Evolutionary conservation across 2,329 filamentous ascomycete genomes (phyloP).

Genomic region (Penicillium sp.): DNA sequence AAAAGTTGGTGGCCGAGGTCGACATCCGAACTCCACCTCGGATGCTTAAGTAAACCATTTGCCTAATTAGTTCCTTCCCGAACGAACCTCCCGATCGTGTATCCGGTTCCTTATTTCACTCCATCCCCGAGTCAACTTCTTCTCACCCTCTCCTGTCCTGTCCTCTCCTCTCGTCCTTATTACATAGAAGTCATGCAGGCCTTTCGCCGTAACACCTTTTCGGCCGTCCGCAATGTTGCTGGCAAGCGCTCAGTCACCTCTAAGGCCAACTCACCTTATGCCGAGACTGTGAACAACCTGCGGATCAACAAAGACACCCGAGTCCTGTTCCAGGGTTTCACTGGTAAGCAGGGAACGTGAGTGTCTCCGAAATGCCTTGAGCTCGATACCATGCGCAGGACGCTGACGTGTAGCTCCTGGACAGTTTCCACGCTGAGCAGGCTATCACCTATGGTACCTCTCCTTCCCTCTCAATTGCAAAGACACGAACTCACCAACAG

Average conservation of each 20-base stretch:
- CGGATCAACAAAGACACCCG: conserved; percentile 90
- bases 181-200: conserved; percentile 65
- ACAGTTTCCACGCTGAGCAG: conserved; percentile 92
- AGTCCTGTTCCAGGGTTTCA: conserved; percentile 96
- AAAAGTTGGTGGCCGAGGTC: conserved; percentile 24
- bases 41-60: conserved; percentile 37
- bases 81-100: conserved; percentile 29
- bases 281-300: conserved; percentile 74
- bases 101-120: conserved; percentile 25
- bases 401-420: conserved; percentile 16
- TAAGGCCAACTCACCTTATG: conserved; percentile 64
- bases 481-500: conserved; percentile 21
- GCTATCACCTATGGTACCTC: conserved; percentile 92
- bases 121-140: conserved; percentile 17
- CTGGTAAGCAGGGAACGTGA: conserved; percentile 91
- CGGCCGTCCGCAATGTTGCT: conserved; percentile 62
- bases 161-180: conserved; percentile 7
- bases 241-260: conserved; percentile 65
- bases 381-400: conserved; percentile 29
- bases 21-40: conserved; percentile 28
- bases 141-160: conserved; percentile 18
- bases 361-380: conserved; percentile 37
- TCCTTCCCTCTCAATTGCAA: conserved; percentile 17
- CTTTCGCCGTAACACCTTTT: conserved; percentile 67
- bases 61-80: conserved; percentile 19